Percentiles rank a stretch among this genome's conserved stretches.
These are phyloP conservation scores for Mucor indicus DNA, from an alignment of 371 early-diverging fungal species.

Conservation along the genomic window DNA sequence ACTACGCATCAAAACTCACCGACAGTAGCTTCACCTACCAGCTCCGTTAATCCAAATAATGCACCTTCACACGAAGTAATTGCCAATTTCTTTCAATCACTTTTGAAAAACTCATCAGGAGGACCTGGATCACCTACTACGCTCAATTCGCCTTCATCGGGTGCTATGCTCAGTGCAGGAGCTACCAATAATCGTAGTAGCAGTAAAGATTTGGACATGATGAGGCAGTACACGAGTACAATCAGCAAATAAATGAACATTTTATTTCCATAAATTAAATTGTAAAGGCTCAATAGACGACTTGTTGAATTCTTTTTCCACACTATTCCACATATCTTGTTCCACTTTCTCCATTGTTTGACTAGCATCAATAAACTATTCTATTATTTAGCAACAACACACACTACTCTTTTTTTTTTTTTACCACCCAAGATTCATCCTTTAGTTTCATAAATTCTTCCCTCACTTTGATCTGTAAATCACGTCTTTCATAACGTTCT, in stretches of 20 bases:
- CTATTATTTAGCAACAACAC: background rate
- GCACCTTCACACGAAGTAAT: constrained; percentile 69
- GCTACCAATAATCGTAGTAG: constrained; percentile 24
- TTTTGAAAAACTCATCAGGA: constrained; percentile 57
- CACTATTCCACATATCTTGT: constrained; percentile 7
- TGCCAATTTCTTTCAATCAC: constrained; percentile 85
- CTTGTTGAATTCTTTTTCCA: background rate
- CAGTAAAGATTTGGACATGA: constrained; percentile 40
- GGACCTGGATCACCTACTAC: constrained; percentile 25
- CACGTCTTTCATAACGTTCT: constrained; percentile 92
- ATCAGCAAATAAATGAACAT: no score
- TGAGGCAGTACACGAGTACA: constrained; percentile 40
- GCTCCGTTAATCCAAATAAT: constrained; percentile 16
- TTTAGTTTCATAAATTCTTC: constrained; percentile 54
- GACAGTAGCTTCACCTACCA: constrained; percentile 14
- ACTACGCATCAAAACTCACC: background rate
- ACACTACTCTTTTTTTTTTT: background rate
- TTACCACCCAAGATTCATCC: constrained; percentile 63
- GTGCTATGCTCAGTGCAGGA: no score
- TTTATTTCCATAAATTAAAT: constrained; percentile 23
- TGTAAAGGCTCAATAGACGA: constrained; percentile 5
- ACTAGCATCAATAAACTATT: constrained; percentile 21
- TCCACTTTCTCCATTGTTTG: constrained; percentile 19
- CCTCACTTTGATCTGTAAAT: constrained; percentile 82
- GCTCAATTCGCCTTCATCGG: background rate